These are phyloP conservation scores for Candida tropicalis DNA, from an alignment of 1,139 yeast species.

Conservation along the genomic window DNA sequence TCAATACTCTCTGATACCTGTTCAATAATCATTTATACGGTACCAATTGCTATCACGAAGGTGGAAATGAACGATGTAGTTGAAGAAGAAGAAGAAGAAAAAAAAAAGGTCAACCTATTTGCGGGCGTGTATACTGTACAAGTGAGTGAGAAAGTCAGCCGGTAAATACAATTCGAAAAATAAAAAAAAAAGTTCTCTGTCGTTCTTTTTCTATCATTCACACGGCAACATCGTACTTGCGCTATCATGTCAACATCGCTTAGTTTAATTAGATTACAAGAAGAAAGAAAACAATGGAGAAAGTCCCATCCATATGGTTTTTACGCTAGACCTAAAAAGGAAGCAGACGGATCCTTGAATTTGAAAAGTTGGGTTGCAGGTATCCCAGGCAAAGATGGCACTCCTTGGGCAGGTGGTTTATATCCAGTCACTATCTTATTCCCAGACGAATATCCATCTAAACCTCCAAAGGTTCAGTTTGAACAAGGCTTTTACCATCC, in stretches of 20 bases:
- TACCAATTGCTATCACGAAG: neutral
- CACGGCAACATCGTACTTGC: no score
- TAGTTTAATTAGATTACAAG: constrained; percentile 79
- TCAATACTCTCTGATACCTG: constrained; percentile 9
- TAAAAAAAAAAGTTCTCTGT: neutral
- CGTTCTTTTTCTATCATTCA: no score
- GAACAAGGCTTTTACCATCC: constrained; percentile 94
- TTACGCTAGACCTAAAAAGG: constrained; percentile 84
- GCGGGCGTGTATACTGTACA: no score
- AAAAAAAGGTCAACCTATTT: no score
- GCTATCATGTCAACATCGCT: constrained; percentile 39
- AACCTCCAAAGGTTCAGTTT: constrained; percentile 91
- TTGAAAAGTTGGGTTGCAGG: constrained; percentile 92
- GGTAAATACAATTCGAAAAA: neutral
- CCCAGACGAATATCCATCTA: constrained; percentile 92
- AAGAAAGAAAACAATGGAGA: constrained; percentile 95
- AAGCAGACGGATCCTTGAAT: constrained; percentile 79
- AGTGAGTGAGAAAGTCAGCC: neutral
- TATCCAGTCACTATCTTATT: constrained; percentile 84
- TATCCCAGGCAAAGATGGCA: constrained; percentile 87
- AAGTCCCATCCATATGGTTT: constrained; percentile 98
- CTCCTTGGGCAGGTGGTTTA: constrained; percentile 87
- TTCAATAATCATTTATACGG: constrained; percentile 11
- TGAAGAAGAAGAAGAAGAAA: neutral
- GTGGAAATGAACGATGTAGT: no score